Percentiles rank a stretch among this genome's conserved stretches.
These are phyloP conservation scores for Gossypium davidsonii DNA, from an alignment of 441 rosid genomes.

Conservation along the genomic window DNA sequence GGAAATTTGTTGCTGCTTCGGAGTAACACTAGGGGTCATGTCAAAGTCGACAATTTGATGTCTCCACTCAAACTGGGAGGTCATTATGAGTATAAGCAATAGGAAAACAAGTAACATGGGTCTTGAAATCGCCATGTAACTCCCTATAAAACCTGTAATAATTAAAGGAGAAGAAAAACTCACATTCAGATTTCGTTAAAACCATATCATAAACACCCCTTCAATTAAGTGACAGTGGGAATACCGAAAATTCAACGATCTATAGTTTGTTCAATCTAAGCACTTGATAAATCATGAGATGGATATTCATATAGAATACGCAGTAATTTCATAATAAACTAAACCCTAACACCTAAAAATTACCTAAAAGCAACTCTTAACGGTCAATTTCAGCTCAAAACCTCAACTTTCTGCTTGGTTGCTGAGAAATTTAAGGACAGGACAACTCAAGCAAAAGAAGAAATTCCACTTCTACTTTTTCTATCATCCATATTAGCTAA, in stretches of 20 bases:
- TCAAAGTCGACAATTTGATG: slow-evolving; percentile 60
- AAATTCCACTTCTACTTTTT: not conserved
- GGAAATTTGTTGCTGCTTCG: slow-evolving; percentile 48
- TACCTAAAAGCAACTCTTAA: not conserved
- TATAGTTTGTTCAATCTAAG: not conserved
- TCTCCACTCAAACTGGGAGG: slow-evolving; percentile 88
- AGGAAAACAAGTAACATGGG: slow-evolving; percentile 68
- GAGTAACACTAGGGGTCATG: slow-evolving; percentile 31
- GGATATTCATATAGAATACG: not conserved
- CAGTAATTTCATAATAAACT: not conserved
- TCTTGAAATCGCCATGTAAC: slow-evolving; percentile 48
- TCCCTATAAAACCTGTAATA: slow-evolving; percentile 34
- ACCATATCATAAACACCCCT: not conserved
- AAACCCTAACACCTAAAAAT: not conserved
- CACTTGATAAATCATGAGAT: not conserved
- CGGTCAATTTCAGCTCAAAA: not conserved
- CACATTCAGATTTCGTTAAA: not conserved
- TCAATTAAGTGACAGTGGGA: not conserved
- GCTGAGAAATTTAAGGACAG: not conserved
- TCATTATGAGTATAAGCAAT: slow-evolving; percentile 58
- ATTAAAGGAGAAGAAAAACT: not conserved
- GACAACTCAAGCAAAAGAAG: not conserved
- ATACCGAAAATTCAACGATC: not conserved
- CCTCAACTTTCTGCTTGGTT: not conserved
- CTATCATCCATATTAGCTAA: not conserved